Percentiles rank a stretch among this genome's conserved stretches.
Conservation (phyloP, 1,284 basidiomycete species). For the Ceratobasidium sp. region DNA sequence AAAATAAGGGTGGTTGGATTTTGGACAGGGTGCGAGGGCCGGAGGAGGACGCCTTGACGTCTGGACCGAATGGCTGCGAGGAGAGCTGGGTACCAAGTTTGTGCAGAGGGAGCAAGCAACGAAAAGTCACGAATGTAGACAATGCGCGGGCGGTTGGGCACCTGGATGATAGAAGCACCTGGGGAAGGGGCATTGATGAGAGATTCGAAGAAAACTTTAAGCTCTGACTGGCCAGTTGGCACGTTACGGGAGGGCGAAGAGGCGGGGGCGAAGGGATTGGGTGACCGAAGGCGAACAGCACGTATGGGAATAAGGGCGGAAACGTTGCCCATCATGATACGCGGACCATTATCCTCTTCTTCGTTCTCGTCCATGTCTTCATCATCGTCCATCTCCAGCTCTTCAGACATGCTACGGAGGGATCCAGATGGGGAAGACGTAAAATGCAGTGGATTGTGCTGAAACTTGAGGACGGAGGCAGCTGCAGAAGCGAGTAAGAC, state of each 20-base stretch:
- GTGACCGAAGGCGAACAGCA: conserved; percentile 40
- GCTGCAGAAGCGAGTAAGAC: conserved; percentile 57
- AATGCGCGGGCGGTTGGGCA: conserved; percentile 68
- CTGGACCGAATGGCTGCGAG: conserved; percentile 78
- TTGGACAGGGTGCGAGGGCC: conserved; percentile 63
- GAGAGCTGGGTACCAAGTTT: conserved; percentile 82
- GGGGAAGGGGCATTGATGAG: conserved; percentile 66
- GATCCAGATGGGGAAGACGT: conserved; percentile 56
- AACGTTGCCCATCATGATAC: conserved; percentile 40
- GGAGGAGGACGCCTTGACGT: conserved; percentile 66
- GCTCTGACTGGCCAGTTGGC: conserved; percentile 16
- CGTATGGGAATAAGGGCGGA: conserved; percentile 38
- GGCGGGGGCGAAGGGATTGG: conserved; percentile 37
- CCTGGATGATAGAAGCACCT: background rate
- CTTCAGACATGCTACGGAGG: conserved; percentile 47
- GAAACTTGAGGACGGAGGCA: conserved; percentile 70
- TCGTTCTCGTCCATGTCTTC: conserved; percentile 64
- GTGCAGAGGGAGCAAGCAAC: conserved; percentile 75
- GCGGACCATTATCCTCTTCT: background rate
- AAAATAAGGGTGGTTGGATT: conserved; percentile 84
- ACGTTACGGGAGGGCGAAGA: background rate
- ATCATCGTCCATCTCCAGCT: conserved; percentile 55
- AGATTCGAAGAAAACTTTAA: conserved; percentile 75
- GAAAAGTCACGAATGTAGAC: conserved; percentile 85
- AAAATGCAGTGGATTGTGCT: conserved; percentile 77